Evolutionary conservation across 2,329 filamentous ascomycete genomes (phyloP).

Genomic region (Trichoderma cornu-damae): DNA sequence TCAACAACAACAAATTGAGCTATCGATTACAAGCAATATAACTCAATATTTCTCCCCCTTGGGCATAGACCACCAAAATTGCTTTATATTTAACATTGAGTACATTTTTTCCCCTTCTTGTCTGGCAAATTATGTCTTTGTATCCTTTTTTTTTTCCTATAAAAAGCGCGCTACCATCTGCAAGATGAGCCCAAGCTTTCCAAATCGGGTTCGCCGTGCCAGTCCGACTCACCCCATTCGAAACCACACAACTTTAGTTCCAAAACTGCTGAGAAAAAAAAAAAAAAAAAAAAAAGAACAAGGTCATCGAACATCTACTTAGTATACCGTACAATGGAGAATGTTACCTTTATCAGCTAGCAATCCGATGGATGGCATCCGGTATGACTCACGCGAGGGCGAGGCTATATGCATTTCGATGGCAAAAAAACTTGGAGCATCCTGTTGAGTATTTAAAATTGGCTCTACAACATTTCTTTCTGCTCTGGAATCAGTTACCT

Average conservation of each 20-base stretch:
- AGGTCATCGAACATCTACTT: not conserved
- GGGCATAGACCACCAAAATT: not conserved
- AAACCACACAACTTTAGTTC: not conserved
- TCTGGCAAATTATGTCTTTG: not conserved
- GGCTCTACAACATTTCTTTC: not conserved
- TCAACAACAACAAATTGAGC: too few relatives aligned
- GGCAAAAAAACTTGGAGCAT: not conserved
- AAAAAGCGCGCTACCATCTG: not conserved
- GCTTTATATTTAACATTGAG: not conserved
- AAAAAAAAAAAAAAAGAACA: too few relatives aligned
- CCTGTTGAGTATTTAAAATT: not conserved
- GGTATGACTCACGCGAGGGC: conserved; percentile 6
- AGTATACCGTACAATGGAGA: not conserved
- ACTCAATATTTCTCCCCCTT: not conserved
- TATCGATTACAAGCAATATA: not conserved
- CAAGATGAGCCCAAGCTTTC: not conserved
- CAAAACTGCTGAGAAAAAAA: not conserved
- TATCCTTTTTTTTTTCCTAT: not conserved
- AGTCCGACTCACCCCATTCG: not conserved
- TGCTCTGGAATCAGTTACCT: not conserved
- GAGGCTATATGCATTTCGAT: not conserved
- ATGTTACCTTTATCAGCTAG: conserved; percentile 1
- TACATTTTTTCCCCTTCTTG: not conserved
- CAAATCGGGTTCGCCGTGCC: conserved; percentile 11
- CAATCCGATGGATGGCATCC: not conserved